Conservation (phyloP, 306 rosid species). For the Inga laurina region DNA sequence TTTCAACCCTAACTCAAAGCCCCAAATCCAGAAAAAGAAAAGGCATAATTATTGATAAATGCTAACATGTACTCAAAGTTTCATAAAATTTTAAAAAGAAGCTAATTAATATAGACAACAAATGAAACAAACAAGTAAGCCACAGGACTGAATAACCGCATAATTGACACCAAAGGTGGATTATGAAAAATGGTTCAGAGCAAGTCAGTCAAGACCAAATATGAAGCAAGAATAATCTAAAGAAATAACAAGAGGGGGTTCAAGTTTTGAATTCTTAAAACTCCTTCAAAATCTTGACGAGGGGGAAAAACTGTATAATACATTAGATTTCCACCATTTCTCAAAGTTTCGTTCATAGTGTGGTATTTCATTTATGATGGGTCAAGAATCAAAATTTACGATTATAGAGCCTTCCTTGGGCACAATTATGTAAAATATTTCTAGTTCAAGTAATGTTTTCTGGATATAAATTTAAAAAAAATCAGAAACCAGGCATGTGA, state of each 20-base stretch:
- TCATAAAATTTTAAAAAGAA: neutral
- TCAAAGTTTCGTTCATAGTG: neutral
- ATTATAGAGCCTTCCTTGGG: neutral
- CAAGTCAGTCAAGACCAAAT: neutral
- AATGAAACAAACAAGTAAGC: constrained; percentile 5
- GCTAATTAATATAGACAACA: neutral
- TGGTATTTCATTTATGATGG: neutral
- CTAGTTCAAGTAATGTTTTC: neutral
- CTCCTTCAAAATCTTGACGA: neutral
- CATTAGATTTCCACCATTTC: neutral
- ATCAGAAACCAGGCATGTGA: neutral
- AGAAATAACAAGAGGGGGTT: neutral
- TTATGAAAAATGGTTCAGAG: neutral
- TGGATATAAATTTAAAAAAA: neutral
- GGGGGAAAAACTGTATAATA: neutral
- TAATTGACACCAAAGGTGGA: neutral
- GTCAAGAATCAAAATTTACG: neutral
- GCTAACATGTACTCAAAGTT: constrained; percentile 10
- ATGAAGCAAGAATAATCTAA: constrained; percentile 9
- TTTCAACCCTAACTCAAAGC: neutral
- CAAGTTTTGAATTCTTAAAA: neutral
- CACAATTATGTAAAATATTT: neutral
- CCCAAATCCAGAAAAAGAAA: neutral
- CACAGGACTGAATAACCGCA: neutral
- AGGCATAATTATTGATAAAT: constrained; percentile 18